A percentile compares a stretch with the other conserved stretches of the same genome.
These are phyloP conservation scores for Nicotiana knightiana DNA, from an alignment of 257 asterid genomes.

Conservation along the genomic window DNA sequence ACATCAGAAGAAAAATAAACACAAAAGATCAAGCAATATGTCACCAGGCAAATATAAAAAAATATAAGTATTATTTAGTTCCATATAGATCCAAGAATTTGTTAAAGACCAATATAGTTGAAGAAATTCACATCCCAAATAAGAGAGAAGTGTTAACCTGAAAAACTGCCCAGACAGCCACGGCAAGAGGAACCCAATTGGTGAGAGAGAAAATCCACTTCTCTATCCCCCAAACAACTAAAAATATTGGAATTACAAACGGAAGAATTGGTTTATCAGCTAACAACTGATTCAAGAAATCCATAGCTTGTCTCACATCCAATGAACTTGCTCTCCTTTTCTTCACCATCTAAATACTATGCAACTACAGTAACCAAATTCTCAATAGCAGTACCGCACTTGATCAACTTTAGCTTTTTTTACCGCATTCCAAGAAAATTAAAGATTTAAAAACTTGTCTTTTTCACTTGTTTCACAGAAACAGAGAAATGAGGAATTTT, in stretches of 20 bases:
- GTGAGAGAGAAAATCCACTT: constrained; percentile 80
- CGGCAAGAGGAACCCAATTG: constrained; percentile 80
- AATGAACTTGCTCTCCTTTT: constrained; percentile 42
- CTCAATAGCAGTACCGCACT: neutral
- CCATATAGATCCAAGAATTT: neutral
- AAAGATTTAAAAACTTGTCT: neutral
- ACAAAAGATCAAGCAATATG: neutral
- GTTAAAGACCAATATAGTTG: neutral
- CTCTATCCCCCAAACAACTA: constrained; percentile 75
- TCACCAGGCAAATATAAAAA: neutral
- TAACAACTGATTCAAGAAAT: constrained; percentile 46
- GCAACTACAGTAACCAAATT: constrained; percentile 2
- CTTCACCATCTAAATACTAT: constrained; percentile 36
- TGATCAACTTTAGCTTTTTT: neutral
- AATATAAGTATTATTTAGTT: too few species aligned
- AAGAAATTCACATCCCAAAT: neutral
- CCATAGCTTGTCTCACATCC: constrained; percentile 38
- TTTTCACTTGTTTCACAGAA: neutral
- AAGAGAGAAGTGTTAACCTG: constrained; percentile 43
- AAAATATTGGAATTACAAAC: constrained; percentile 43
- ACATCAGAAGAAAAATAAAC: neutral
- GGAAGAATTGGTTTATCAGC: constrained; percentile 74
- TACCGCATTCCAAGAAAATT: neutral
- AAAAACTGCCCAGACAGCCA: constrained; percentile 79
- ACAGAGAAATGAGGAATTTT: neutral